Evolutionary conservation across 345 rosid species (phyloP).

Genomic region (Heritiera littoralis): DNA sequence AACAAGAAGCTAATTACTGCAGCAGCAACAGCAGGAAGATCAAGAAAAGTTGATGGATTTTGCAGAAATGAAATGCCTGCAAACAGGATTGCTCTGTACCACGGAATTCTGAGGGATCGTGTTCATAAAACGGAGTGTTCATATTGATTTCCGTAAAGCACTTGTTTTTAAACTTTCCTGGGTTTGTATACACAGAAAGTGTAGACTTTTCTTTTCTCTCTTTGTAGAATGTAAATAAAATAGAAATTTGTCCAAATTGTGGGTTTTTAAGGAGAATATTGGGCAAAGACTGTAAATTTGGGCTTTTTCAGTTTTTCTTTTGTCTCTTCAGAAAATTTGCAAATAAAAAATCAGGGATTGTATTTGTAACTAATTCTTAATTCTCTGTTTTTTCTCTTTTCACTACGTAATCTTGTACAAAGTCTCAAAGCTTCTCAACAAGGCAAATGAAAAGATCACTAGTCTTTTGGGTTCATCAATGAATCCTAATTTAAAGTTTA

Average conservation of each 20-base stretch:
- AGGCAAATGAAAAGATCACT: too few species aligned
- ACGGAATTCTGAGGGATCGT: conserved; percentile 67
- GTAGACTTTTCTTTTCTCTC: not conserved
- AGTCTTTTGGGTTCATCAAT: too few species aligned
- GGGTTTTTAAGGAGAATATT: not conserved
- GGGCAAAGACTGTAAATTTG: not conserved
- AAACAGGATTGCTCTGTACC: conserved; percentile 64
- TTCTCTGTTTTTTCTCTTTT: not conserved
- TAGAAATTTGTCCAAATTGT: not conserved
- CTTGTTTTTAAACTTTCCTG: not conserved
- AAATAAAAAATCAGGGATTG: not conserved
- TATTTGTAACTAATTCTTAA: too few species aligned
- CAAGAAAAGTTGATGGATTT: conserved; percentile 26
- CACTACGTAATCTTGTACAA: too few species aligned
- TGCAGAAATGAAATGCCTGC: conserved; percentile 57
- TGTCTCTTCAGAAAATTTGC: not conserved
- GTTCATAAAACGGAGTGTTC: conserved; percentile 47
- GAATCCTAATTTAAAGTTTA: too few species aligned
- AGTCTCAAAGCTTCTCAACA: too few species aligned
- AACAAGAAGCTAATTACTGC: conserved; percentile 12
- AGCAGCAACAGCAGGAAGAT: not conserved
- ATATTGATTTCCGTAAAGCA: conserved; percentile 26
- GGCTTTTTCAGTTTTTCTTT: too few species aligned
- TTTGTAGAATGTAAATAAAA: not conserved
- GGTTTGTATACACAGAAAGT: not conserved